These are phyloP conservation scores for Phaeomoniella chlamydospora DNA, from an alignment of 2,329 filamentous ascomycete species.

Conservation along the genomic window DNA sequence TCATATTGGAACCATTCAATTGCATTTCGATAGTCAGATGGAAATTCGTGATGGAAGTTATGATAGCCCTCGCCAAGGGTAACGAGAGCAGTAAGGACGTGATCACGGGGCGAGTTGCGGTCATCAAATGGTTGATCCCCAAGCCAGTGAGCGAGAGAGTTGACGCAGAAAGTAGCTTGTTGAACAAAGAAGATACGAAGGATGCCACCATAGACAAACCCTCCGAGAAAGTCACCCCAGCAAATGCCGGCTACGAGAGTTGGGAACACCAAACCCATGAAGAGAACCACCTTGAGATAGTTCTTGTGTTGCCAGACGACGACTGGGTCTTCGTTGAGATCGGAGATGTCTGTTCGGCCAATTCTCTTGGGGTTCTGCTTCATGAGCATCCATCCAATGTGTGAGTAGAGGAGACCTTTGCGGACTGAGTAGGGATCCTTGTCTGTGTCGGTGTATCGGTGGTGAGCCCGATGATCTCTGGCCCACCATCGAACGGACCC, in stretches of 20 bases:
- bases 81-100: slow-evolving; percentile 71
- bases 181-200: slow-evolving; percentile 81
- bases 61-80: slow-evolving; percentile 84
- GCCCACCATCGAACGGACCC: slow-evolving; percentile 85
- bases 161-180: slow-evolving; percentile 87
- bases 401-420: slow-evolving; percentile 73
- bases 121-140: slow-evolving; percentile 88
- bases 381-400: slow-evolving; percentile 84
- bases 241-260: slow-evolving; percentile 60
- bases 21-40: slow-evolving; percentile 82
- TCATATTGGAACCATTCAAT: slow-evolving; percentile 88
- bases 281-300: slow-evolving; percentile 66
- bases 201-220: slow-evolving; percentile 73
- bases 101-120: slow-evolving; percentile 79
- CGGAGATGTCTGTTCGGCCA: slow-evolving; percentile 75
- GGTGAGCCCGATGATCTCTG: slow-evolving; percentile 72
- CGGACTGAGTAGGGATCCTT: slow-evolving; percentile 86
- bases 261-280: slow-evolving; percentile 66
- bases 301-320: slow-evolving; percentile 81
- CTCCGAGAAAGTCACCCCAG: slow-evolving; percentile 71
- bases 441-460: slow-evolving; percentile 83
- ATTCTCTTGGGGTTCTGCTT: slow-evolving; percentile 86
- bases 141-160: slow-evolving; percentile 81
- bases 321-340: slow-evolving; percentile 72
- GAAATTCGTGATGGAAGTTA: slow-evolving; percentile 94